These are phyloP conservation scores for Pyrenophora seminiperda DNA, from an alignment of 2,329 filamentous ascomycete species.

Conservation along the genomic window DNA sequence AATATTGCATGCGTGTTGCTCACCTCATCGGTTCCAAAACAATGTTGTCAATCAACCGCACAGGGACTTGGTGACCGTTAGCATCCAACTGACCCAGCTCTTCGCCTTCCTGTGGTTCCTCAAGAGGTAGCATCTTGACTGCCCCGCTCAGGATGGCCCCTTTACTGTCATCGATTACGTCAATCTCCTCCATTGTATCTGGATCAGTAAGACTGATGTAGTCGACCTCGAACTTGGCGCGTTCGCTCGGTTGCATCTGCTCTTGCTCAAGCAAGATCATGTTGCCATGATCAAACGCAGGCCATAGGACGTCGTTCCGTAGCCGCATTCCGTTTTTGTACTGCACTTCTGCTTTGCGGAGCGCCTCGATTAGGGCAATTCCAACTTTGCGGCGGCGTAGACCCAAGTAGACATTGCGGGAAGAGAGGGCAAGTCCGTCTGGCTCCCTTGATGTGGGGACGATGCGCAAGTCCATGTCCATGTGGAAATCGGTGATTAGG, in stretches of 20 bases:
- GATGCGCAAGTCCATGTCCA: constrained; percentile 76
- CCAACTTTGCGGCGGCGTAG: constrained; percentile 72
- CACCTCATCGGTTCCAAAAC: constrained; percentile 55
- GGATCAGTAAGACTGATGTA: constrained; percentile 92
- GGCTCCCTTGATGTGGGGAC: constrained; percentile 74
- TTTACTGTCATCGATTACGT: constrained; percentile 67
- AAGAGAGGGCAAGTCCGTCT: constrained; percentile 89
- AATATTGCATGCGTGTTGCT: background rate
- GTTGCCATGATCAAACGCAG: constrained; percentile 67
- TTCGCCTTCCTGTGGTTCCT: constrained; percentile 71
- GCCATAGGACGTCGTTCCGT: constrained; percentile 71
- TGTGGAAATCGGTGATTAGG: constrained; percentile 85
- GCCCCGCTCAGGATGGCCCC: constrained; percentile 90
- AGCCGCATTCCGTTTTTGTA: constrained; percentile 63
- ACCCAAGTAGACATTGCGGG: constrained; percentile 91
- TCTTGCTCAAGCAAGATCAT: constrained; percentile 65
- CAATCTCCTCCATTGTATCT: constrained; percentile 78
- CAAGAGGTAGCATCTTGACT: constrained; percentile 84
- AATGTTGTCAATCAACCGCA: constrained; percentile 93
- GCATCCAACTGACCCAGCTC: constrained; percentile 69
- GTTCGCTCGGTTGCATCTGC: constrained; percentile 61
- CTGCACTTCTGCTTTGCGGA: constrained; percentile 71
- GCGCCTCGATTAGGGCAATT: constrained; percentile 70
- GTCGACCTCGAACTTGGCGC: constrained; percentile 80
- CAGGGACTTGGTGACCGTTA: constrained; percentile 73